phyloP scores from a whole-genome alignment of 2,329 filamentous ascomycete genomes.

The Aspergillus tubingensis region DNA sequence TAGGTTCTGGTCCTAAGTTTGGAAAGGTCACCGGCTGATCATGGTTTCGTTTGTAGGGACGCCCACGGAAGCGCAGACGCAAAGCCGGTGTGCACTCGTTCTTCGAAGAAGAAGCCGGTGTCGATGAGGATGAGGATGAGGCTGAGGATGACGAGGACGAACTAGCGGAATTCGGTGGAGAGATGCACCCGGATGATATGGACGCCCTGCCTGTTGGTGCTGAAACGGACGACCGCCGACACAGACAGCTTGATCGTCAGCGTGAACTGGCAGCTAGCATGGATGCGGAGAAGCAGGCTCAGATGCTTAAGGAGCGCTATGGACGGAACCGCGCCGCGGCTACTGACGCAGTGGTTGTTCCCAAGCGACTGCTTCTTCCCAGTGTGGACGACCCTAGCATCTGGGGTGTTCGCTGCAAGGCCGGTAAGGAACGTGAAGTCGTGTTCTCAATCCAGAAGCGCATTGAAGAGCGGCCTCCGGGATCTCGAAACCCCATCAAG shows the following conservation, averaged over 20 bases:
- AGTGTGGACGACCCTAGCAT: conserved; percentile 95
- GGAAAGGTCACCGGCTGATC: conserved; percentile 15
- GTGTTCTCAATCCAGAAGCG: conserved; percentile 86
- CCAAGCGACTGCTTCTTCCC: conserved; percentile 82
- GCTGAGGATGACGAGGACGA: conserved; percentile 89
- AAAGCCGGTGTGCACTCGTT: conserved; percentile 77
- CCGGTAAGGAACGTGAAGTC: conserved; percentile 92
- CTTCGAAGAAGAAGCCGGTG: conserved; percentile 97
- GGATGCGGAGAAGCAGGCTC: conserved; percentile 91
- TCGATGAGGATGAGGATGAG: conserved; percentile 87
- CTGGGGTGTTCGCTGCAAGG: conserved; percentile 89
- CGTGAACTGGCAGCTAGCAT: conserved; percentile 84
- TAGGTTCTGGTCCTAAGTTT: conserved; percentile 43
- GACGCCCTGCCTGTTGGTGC: conserved; percentile 72
- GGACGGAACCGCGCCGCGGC: conserved; percentile 71
- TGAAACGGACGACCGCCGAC: conserved; percentile 85
- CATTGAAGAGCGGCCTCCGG: conserved; percentile 71
- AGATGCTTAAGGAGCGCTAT: conserved; percentile 83
- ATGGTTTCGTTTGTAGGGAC: conserved; percentile 48
- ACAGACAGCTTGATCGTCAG: conserved; percentile 90
- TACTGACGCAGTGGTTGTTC: conserved; percentile 73
- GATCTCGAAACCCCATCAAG: conserved; percentile 75
- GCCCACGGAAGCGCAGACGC: conserved; percentile 77
- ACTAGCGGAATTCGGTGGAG: conserved; percentile 80
- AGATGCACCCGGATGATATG: conserved; percentile 87